Percentiles rank a stretch among this genome's conserved stretches.
phyloP scores from a whole-genome alignment of 2,329 filamentous ascomycete genomes.

The Ophiosphaerella herpotricha region DNA sequence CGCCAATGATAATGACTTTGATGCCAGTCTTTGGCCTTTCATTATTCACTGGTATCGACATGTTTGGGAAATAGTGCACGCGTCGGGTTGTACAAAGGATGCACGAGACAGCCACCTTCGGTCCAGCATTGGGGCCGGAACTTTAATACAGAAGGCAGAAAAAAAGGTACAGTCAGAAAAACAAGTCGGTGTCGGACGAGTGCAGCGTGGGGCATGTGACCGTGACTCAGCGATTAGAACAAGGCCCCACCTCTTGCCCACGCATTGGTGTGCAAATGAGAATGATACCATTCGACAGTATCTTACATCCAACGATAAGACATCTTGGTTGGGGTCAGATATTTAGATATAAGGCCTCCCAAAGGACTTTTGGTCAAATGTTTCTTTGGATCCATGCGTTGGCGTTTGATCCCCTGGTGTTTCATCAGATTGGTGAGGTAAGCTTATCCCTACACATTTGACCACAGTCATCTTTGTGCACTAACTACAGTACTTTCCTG shows the following conservation, averaged over 20 bases:
- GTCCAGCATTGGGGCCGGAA: neutral
- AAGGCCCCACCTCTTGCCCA: neutral
- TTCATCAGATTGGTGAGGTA: no score
- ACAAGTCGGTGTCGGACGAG: constrained; percentile 2
- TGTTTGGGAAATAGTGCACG: constrained; percentile 19
- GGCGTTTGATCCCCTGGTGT: no score
- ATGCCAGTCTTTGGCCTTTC: constrained; percentile 51
- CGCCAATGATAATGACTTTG: constrained; percentile 58
- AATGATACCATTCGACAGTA: neutral
- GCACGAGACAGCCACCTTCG: no score
- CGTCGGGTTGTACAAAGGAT: constrained; percentile 25
- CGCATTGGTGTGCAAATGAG: neutral
- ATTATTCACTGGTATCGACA: constrained; percentile 22
- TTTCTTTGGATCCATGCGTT: no score
- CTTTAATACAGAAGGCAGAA: neutral
- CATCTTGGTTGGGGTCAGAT: no score
- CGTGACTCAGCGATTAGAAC: no score
- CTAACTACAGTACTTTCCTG: no score
- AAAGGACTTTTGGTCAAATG: no score
- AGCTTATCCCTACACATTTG: no score
- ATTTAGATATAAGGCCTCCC: no score
- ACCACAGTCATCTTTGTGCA: no score
- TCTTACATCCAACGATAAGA: no score
- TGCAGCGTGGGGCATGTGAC: constrained; percentile 16
- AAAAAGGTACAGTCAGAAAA: constrained; percentile 1